These are phyloP conservation scores for Inonotus obliquus DNA, from an alignment of 1,284 basidiomycete genomes.

Conservation along the genomic window DNA sequence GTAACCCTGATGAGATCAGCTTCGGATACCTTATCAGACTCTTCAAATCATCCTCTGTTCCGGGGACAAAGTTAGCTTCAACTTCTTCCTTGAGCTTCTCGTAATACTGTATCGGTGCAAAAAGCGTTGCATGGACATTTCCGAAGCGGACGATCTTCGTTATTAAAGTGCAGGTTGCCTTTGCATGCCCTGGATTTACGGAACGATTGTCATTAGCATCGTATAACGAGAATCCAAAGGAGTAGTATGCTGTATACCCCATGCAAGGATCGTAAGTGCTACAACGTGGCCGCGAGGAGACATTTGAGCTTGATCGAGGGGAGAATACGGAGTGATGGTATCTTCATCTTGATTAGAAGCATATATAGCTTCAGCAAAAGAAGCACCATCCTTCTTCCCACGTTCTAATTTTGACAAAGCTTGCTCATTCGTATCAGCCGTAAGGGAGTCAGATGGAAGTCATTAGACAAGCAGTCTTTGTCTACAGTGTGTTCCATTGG, in stretches of 20 bases:
- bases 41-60: not conserved
- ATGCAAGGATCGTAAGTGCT: not conserved
- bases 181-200: slow-evolving; percentile 8
- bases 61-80: not conserved
- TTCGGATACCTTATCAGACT: slow-evolving; percentile 1
- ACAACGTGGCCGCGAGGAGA: not conserved
- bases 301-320: no score
- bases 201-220: not conserved
- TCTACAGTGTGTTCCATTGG: no score
- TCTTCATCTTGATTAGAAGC: no score
- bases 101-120: not conserved
- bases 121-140: slow-evolving; percentile 2
- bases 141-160: not conserved
- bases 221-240: no score
- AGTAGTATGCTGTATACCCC: no score
- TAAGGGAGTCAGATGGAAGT: no score
- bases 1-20: not conserved
- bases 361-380: no score
- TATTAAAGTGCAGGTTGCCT: slow-evolving; percentile 4
- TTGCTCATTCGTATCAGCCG: no score
- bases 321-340: no score
- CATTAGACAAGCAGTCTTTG: no score
- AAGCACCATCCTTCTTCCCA: no score
- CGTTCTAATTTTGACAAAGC: no score
- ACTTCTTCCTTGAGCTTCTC: slow-evolving; percentile 2